Evolutionary conservation across 2,329 filamentous ascomycete species (phyloP).

Genomic region (Volutella citrinella): DNA sequence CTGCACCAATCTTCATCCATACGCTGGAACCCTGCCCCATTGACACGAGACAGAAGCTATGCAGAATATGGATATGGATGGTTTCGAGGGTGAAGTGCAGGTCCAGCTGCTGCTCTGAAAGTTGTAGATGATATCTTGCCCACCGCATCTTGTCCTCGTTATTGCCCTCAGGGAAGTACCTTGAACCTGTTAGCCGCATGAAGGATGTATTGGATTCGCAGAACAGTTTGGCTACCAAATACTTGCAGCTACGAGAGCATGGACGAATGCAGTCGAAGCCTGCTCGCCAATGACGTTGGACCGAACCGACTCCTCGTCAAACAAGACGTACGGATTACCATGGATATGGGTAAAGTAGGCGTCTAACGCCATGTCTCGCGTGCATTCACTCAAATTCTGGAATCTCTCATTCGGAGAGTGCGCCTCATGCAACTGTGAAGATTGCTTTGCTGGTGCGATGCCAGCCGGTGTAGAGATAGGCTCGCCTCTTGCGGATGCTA

Average conservation of each 20-base stretch:
- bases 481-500: not conserved
- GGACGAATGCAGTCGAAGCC: constrained; percentile 2
- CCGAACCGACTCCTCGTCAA: constrained; percentile 8
- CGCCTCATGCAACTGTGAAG: not conserved
- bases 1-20: constrained; percentile 12
- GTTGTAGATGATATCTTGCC: constrained; percentile 4
- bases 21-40: constrained; percentile 7
- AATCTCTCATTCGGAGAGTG: not conserved
- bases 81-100: constrained; percentile 4
- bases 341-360: constrained; percentile 11
- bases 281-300: constrained; percentile 7
- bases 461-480: too few species aligned
- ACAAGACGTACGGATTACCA: constrained; percentile 11
- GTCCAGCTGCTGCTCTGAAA: constrained; percentile 1
- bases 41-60: constrained; percentile 4
- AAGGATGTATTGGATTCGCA: not conserved
- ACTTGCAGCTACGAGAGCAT: constrained; percentile 7
- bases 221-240: constrained; percentile 4
- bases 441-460: too few species aligned
- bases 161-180: not conserved
- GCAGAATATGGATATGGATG: constrained; percentile 6
- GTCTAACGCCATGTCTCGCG: constrained; percentile 5
- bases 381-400: constrained; percentile 1
- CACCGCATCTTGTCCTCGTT: not conserved
- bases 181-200: not conserved